These are phyloP conservation scores for Zizania palustris DNA, from an alignment of 202 grass and related monocot genomes.

Conservation along the genomic window DNA sequence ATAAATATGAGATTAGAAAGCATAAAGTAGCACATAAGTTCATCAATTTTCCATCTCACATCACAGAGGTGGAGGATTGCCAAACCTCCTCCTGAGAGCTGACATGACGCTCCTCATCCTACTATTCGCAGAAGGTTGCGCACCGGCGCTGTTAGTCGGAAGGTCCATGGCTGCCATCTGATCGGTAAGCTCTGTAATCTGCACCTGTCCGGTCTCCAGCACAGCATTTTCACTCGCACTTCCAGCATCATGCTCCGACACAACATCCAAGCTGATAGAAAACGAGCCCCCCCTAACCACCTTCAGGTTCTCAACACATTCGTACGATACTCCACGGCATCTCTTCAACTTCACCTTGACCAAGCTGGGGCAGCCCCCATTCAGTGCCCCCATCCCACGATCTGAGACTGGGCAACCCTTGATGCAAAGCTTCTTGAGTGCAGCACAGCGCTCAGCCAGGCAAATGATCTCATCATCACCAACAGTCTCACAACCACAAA, in stretches of 20 bases:
- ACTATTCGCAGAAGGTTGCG: constrained; percentile 39
- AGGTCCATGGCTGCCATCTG: constrained; percentile 58
- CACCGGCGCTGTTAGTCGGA: constrained; percentile 37
- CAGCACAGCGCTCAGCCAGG: constrained; percentile 64
- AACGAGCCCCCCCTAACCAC: constrained; percentile 58
- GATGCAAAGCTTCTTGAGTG: constrained; percentile 86
- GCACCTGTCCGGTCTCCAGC: constrained; percentile 46
- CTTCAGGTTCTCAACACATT: constrained; percentile 69
- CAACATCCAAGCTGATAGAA: constrained; percentile 70
- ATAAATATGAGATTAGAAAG: constrained; percentile 39
- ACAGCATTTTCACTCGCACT: constrained; percentile 45
- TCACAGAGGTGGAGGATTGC: constrained; percentile 49
- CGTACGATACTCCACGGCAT: constrained; percentile 59
- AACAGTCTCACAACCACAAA: constrained; percentile 78
- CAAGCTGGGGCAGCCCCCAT: constrained; percentile 64
- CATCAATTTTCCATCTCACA: constrained; percentile 45
- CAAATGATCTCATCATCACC: constrained; percentile 81
- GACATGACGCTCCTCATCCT: constrained; percentile 73
- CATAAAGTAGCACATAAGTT: constrained; percentile 37
- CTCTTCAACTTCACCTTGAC: constrained; percentile 92
- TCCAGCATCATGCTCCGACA: constrained; percentile 54
- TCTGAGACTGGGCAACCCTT: constrained; percentile 78
- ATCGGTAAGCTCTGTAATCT: constrained; percentile 49
- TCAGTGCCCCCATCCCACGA: constrained; percentile 64
- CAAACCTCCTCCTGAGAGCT: constrained; percentile 60